phyloP scores from a whole-genome alignment of 495 filamentous ascomycete species.

The Hamigera avellanea region DNA sequence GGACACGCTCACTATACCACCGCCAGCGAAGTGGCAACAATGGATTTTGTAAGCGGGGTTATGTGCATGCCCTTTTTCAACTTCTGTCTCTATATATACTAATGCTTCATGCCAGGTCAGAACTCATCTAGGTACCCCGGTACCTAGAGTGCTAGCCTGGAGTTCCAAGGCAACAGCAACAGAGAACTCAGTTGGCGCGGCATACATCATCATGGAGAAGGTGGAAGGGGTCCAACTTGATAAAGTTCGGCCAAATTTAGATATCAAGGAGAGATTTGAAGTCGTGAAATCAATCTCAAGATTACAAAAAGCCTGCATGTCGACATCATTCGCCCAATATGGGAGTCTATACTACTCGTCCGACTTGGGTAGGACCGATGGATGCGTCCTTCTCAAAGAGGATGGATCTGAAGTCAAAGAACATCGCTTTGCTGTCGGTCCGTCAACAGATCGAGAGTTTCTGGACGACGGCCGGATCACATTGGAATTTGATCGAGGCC shows the following conservation, averaged over 20 bases:
- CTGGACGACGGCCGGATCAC: conserved; percentile 18
- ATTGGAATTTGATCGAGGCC: conserved; percentile 9
- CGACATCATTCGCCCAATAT: conserved; percentile 13
- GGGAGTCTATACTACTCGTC: conserved; percentile 20
- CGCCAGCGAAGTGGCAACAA: conserved; percentile 30
- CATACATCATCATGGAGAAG: conserved; percentile 30
- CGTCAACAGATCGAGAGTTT: conserved; percentile 14
- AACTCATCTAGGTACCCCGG: conserved; percentile 9
- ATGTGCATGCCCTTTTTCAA: too few species aligned
- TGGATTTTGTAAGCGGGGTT: conserved; percentile 25
- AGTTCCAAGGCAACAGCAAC: conserved; percentile 10
- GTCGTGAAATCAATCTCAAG: conserved; percentile 14
- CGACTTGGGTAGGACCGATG: conserved; percentile 4
- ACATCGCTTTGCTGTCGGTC: conserved; percentile 15
- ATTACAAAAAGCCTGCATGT: conserved; percentile 16
- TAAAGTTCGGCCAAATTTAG: conserved; percentile 12
- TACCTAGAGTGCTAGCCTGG: conserved; percentile 15
- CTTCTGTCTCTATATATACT: too few species aligned
- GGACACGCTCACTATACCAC: conserved; percentile 21
- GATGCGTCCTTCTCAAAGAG: conserved; percentile 5
- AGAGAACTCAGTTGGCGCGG: conserved; percentile 19
- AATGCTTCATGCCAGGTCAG: conserved; percentile 5
- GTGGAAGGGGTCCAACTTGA: conserved; percentile 12
- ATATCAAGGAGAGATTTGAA: conserved; percentile 10
- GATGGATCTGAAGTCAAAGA: conserved; percentile 6